phyloP scores from a whole-genome alignment of 140 eudicot species.

The Cichorium intybus region DNA sequence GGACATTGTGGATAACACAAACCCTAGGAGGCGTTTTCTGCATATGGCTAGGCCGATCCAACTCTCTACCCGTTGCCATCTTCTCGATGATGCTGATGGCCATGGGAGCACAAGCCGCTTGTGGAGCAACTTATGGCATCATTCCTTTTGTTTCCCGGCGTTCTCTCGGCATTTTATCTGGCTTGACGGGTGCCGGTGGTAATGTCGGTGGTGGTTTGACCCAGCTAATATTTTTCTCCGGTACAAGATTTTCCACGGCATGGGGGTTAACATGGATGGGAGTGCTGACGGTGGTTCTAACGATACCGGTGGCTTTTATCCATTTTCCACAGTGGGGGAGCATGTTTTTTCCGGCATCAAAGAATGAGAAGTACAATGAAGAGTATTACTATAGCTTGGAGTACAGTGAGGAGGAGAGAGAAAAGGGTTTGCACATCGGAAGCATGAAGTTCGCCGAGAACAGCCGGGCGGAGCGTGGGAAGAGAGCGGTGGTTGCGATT shows the following conservation, averaged over 20 bases:
- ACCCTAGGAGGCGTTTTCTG: conserved; percentile 68
- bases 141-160: conserved; percentile 68
- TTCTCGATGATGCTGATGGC: conserved; percentile 53
- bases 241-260: conserved; percentile 37
- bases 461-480: conserved; percentile 54
- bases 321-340: conserved; percentile 81
- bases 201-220: conserved; percentile 64
- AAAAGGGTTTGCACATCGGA: conserved; percentile 42
- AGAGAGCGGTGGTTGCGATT: conserved; percentile 27
- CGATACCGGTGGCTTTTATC: conserved; percentile 50
- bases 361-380: conserved; percentile 33
- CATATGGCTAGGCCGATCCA: conserved; percentile 48
- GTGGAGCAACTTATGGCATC: conserved; percentile 72
- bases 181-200: conserved; percentile 78
- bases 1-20: conserved; percentile 62
- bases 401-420: conserved; percentile 59
- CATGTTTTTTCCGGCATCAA: conserved; percentile 53
- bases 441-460: conserved; percentile 66
- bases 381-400: conserved; percentile 54
- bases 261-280: conserved; percentile 63
- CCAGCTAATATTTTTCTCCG: conserved; percentile 55
- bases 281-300: conserved; percentile 35
- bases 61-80: conserved; percentile 51
- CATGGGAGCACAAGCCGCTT: conserved; percentile 67
- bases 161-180: conserved; percentile 55